Percentiles rank a stretch among this genome's conserved stretches.
These are phyloP conservation scores for Leishmania gerbilli DNA, from an alignment of 208 protist genomes.

Conservation along the genomic window DNA sequence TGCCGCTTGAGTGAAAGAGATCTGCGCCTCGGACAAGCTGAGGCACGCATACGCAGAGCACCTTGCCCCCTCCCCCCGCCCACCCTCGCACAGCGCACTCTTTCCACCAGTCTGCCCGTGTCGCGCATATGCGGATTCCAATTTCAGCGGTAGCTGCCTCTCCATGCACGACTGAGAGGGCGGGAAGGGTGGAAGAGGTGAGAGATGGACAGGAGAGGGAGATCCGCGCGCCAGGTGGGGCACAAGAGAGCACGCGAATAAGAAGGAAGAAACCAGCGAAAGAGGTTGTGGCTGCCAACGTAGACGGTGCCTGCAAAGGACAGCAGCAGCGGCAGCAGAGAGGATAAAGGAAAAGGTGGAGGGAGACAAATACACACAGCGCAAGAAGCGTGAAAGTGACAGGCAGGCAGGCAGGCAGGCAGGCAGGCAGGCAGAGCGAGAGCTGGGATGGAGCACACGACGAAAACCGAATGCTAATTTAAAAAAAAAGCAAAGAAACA, in stretches of 20 bases:
- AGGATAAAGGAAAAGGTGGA: too few relatives aligned
- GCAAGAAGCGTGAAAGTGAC: too few relatives aligned
- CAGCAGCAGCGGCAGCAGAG: too few relatives aligned
- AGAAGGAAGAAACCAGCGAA: not conserved
- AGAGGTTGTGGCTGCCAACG: too few relatives aligned
- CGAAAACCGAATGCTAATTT: too few relatives aligned
- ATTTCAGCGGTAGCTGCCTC: not conserved
- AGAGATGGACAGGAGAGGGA: not conserved
- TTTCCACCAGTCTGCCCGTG: not conserved
- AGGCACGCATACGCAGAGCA: not conserved
- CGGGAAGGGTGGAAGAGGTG: not conserved
- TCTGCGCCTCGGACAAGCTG: not conserved
- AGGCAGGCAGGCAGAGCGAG: not conserved
- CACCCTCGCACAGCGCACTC: not conserved
- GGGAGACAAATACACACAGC: too few relatives aligned
- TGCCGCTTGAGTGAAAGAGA: not conserved
- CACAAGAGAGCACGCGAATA: not conserved
- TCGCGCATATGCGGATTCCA: not conserved
- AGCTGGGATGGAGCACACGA: not conserved
- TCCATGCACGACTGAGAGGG: not conserved
- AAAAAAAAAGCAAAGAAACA: not conserved
- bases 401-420: too few relatives aligned
- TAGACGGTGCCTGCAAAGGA: too few relatives aligned
- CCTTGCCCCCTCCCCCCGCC: not conserved
- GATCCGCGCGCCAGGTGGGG: not conserved